A percentile compares a stretch with the other conserved stretches of the same genome.
Conservation (phyloP, 2,329 filamentous ascomycete species). For the Colletotrichum nymphaeae region DNA sequence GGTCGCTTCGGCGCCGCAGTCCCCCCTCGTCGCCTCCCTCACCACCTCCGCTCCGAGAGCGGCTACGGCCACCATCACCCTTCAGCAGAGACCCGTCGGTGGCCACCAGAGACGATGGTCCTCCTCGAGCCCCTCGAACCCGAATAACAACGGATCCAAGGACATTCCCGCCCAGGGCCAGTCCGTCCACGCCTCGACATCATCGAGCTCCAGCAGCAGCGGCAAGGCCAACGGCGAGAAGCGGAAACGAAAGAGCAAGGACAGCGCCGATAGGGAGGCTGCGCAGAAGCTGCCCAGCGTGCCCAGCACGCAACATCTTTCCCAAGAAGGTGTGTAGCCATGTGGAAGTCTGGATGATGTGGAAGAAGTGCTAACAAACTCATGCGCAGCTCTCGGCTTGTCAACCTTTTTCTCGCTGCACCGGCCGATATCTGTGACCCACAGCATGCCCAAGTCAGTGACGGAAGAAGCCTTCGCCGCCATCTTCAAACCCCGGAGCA, state of each 20-base stretch:
- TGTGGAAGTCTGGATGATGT: no score
- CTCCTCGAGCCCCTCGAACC: constrained; percentile 71
- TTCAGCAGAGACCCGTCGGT: constrained; percentile 36
- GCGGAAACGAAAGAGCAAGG: constrained; percentile 70
- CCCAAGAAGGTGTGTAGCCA: constrained; percentile 67
- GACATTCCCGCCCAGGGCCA: constrained; percentile 59
- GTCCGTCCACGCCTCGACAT: constrained; percentile 60
- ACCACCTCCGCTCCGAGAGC: constrained; percentile 54
- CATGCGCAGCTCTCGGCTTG: constrained; percentile 78
- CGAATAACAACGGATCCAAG: constrained; percentile 67
- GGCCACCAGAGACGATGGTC: constrained; percentile 67
- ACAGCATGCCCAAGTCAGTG: constrained; percentile 79
- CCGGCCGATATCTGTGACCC: constrained; percentile 89
- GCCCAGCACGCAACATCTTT: constrained; percentile 79
- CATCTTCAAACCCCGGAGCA: constrained; percentile 76
- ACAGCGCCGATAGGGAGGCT: constrained; percentile 55
- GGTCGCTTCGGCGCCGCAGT: constrained; percentile 58
- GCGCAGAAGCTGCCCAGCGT: constrained; percentile 76
- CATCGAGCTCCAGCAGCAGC: constrained; percentile 53
- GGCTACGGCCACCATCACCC: constrained; percentile 46
- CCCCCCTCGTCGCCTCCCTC: constrained; percentile 56
- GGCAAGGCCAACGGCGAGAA: constrained; percentile 62
- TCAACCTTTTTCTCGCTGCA: constrained; percentile 97
- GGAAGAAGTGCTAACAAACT: constrained; percentile 1
- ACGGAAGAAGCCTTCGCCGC: constrained; percentile 82